A percentile compares a stretch with the other conserved stretches of the same genome.
Evolutionary conservation across 1,139 yeast genomes (phyloP).

Genomic region (Saccharomyces uvarum): DNA sequence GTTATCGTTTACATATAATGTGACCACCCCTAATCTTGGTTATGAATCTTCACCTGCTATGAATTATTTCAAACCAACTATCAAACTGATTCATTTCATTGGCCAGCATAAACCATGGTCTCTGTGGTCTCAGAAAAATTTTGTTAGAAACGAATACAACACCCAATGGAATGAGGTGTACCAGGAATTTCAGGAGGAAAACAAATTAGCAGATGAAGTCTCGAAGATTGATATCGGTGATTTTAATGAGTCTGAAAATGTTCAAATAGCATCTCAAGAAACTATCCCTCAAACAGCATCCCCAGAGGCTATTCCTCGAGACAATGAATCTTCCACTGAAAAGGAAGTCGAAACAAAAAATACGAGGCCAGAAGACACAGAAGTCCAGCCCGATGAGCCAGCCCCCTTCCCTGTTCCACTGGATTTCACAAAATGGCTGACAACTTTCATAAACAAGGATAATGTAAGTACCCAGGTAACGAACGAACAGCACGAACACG

Average conservation of each 20-base stretch:
- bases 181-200: constrained; percentile 14
- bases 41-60: constrained; percentile 81
- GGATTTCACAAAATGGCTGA: constrained; percentile 17
- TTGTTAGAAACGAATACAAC: constrained; percentile 11
- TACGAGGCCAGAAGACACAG: constrained; percentile 1
- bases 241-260: neutral
- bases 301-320: neutral
- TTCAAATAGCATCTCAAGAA: neutral
- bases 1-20: constrained; percentile 76
- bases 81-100: constrained; percentile 70
- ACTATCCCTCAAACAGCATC: neutral
- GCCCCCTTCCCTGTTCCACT: constrained; percentile 11
- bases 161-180: constrained; percentile 18
- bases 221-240: neutral
- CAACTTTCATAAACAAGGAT: constrained; percentile 16
- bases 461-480: neutral
- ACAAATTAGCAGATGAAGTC: neutral
- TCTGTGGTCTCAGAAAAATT: constrained; percentile 12
- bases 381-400: constrained; percentile 4
- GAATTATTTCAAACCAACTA: constrained; percentile 46
- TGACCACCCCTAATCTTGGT: constrained; percentile 65
- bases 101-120: constrained; percentile 82
- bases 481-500: neutral
- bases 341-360: neutral
- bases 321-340: neutral